A percentile compares a stretch with the other conserved stretches of the same genome.
phyloP scores from a whole-genome alignment of 768 basidiomycete species.

The Lactifluus pinguis region DNA sequence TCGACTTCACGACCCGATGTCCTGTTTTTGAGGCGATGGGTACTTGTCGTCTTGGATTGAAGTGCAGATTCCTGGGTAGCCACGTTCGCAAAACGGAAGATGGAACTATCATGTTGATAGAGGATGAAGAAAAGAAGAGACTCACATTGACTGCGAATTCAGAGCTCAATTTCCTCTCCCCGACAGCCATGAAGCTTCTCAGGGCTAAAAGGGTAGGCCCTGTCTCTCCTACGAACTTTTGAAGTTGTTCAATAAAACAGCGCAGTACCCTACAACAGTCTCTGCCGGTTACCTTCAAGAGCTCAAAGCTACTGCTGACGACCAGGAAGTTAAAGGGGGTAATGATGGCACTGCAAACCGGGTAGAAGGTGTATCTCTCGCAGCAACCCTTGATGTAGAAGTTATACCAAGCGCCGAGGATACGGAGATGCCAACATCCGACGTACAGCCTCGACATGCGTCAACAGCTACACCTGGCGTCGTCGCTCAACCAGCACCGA shows the following conservation, averaged over 20 bases:
- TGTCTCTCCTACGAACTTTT: background rate
- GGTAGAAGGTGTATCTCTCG: slow-evolving; percentile 1
- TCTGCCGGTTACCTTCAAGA: slow-evolving; percentile 53
- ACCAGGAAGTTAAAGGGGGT: slow-evolving; percentile 2
- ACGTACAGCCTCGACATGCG: slow-evolving; percentile 14
- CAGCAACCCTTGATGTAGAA: slow-evolving; percentile 6
- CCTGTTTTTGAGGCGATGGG: slow-evolving; percentile 63
- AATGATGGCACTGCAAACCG: slow-evolving; percentile 10
- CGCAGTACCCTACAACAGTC: slow-evolving; percentile 57
- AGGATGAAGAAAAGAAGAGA: slow-evolving; percentile 54
- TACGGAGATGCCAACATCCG: slow-evolving; percentile 7
- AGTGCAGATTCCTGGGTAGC: slow-evolving; percentile 83
- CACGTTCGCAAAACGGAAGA: slow-evolving; percentile 49
- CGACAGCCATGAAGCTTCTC: slow-evolving; percentile 49
- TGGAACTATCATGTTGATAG: slow-evolving; percentile 36
- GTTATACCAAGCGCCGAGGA: background rate
- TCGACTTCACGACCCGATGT: slow-evolving; percentile 45
- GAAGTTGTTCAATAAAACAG: background rate
- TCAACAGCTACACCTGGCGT: slow-evolving; percentile 5
- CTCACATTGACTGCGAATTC: slow-evolving; percentile 36
- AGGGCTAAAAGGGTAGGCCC: slow-evolving; percentile 56
- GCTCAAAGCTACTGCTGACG: slow-evolving; percentile 27
- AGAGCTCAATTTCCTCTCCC: slow-evolving; percentile 64
- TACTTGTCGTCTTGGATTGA: slow-evolving; percentile 75
- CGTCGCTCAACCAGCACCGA: background rate